Evolutionary conservation across 495 filamentous ascomycete species (phyloP), one percentile per base, ranked within the genome.

Genomic region (Penicillium psychrofluorescens): DNA sequence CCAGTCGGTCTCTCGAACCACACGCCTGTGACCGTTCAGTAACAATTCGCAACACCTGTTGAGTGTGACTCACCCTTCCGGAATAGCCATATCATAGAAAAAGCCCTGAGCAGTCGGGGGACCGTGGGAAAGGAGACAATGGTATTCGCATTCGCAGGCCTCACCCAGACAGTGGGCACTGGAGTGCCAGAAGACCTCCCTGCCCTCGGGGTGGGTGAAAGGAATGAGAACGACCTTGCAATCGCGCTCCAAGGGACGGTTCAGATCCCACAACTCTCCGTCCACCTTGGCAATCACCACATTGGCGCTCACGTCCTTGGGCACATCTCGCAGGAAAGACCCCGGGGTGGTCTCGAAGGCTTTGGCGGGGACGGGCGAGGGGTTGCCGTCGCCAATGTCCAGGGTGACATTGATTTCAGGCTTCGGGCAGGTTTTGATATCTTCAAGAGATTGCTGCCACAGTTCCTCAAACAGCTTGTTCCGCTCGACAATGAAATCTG

Each of bases 81-180:
- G 83, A 14, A 95, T 77, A 11, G 81, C 83, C 90, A 97, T 95
- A 59, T 98, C 91, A 64, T 97, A 97, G 74, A 94, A 97, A 76
- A 97, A 98, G 31, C 94, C 92, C 64, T 90, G 83, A 11, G 90
- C 81, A 29, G 88, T 88, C 7, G 90, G 92, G 14, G 92, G 92
- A 8, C 92, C 92, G 56, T 95, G 89, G 51, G 88, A 95, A 38
- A 98, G 75, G 46, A 90, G 80, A 67, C 90, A 96, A 36, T 85
- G 86, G 61, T 86, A 98, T 50, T 90, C 78, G 49, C 83, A 78
- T 63, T 98, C 94, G 34, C 82, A 86, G 38, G 89, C 88, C 63
- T 96, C 91, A 44, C 92, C 92, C n/a, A 98, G 79, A 43, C 88
- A 76, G 63, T 98, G 92, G 27, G 92, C 92, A 49, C 83, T 88